phyloP scores from a whole-genome alignment of 2,329 filamentous ascomycete genomes.

The Aspergillus sp. region DNA sequence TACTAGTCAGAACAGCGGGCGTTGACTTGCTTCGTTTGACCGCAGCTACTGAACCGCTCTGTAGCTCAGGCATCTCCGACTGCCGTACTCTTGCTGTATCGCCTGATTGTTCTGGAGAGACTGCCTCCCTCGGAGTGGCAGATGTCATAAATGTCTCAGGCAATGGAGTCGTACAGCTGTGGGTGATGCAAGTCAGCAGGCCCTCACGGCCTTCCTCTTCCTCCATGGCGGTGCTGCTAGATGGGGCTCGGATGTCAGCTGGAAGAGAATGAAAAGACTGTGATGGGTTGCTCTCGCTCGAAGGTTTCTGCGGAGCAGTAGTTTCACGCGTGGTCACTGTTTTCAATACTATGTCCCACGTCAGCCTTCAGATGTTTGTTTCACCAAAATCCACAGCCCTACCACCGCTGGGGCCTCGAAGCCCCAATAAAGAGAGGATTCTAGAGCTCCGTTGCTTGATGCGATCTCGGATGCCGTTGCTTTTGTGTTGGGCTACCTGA shows the following conservation, averaged over 20 bases:
- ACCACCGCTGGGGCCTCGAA: constrained; percentile 33
- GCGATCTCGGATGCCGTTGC: constrained; percentile 31
- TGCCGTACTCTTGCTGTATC: neutral
- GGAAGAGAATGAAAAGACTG: constrained; percentile 4
- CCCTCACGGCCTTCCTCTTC: neutral
- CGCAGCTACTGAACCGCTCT: neutral
- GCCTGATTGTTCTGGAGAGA: neutral
- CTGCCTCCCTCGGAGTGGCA: neutral
- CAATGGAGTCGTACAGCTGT: too few species aligned
- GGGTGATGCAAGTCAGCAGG: neutral
- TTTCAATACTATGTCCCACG: neutral
- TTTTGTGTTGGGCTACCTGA: constrained; percentile 12
- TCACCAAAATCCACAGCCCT: neutral
- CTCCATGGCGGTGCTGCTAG: neutral
- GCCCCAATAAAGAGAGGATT: constrained; percentile 38
- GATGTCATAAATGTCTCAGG: too few species aligned
- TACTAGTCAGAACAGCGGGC: constrained; percentile 34
- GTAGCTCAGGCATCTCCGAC: neutral
- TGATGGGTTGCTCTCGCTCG: neutral
- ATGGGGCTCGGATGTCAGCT: neutral
- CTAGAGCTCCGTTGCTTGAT: constrained; percentile 41
- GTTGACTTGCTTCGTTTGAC: constrained; percentile 25
- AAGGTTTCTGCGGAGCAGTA: neutral
- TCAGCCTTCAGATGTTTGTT: neutral
- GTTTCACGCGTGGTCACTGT: neutral